A percentile compares a stretch with the other conserved stretches of the same genome.
Conservation (phyloP, 2,329 filamentous ascomycete species). For the Diaporthe nobilis region DNA sequence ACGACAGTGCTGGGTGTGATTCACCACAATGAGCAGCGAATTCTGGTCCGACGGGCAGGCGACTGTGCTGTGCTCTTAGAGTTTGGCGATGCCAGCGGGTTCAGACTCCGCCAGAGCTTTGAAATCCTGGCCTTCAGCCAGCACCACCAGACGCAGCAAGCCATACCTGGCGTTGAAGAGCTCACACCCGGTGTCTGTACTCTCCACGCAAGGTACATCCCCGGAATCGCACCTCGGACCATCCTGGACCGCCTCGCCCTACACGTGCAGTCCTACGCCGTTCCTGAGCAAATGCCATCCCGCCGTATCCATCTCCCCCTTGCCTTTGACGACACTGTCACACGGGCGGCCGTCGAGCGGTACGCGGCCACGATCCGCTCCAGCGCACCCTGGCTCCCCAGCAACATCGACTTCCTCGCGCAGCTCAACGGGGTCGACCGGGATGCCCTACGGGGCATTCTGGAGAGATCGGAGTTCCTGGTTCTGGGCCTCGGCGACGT, state of each 20-base stretch:
- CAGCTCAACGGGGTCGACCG: constrained; percentile 10
- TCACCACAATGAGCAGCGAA: background rate
- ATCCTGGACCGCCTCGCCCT: background rate
- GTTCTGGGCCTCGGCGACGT: constrained; percentile 30
- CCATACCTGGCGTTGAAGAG: constrained; percentile 8
- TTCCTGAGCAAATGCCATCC: background rate
- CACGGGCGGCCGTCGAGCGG: background rate
- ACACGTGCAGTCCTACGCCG: background rate
- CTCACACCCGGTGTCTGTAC: background rate
- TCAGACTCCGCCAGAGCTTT: constrained; percentile 6
- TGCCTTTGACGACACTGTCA: constrained; percentile 1
- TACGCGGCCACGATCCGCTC: constrained; percentile 19
- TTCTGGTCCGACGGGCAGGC: background rate
- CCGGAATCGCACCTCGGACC: background rate
- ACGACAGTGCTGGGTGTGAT: background rate
- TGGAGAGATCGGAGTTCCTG: background rate
- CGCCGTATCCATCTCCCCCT: background rate
- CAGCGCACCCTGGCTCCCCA: constrained; percentile 18
- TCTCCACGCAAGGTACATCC: background rate
- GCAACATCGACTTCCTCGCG: constrained; percentile 21
- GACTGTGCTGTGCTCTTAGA: background rate
- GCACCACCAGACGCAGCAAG: background rate
- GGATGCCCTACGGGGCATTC: background rate
- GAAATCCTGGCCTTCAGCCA: constrained; percentile 3
- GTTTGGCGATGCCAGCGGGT: background rate